Conservation (phyloP, 345 rosid species). For the Xanthoceras sorbifolium region DNA sequence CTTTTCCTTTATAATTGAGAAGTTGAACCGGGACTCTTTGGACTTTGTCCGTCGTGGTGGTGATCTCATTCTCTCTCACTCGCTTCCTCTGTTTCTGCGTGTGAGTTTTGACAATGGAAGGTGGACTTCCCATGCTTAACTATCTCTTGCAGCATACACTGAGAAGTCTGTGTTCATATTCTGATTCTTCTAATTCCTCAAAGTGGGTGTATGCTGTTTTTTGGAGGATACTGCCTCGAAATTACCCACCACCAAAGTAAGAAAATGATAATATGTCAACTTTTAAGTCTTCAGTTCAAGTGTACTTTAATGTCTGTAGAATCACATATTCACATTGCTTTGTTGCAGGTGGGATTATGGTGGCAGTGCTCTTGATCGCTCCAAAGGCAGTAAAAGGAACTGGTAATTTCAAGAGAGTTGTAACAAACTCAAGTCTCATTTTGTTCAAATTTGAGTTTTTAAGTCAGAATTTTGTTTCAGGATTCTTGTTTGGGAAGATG, state of each 20-base stretch:
- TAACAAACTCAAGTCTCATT: background rate
- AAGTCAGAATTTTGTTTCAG: constrained; percentile 30
- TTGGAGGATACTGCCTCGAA: constrained; percentile 80
- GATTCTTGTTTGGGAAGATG: constrained; percentile 89
- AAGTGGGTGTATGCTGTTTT: constrained; percentile 82
- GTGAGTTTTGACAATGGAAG: constrained; percentile 46
- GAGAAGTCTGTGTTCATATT: constrained; percentile 47
- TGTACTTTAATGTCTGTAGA: background rate
- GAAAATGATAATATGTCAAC: constrained; percentile 7
- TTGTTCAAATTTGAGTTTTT: background rate
- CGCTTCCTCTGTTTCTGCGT: constrained; percentile 12
- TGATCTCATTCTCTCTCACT: constrained; percentile 7
- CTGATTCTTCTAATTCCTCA: constrained; percentile 53
- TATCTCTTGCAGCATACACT: constrained; percentile 66
- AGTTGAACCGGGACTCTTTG: constrained; percentile 18
- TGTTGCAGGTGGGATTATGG: constrained; percentile 76
- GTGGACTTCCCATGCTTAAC: constrained; percentile 64
- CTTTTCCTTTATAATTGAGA: constrained; percentile 20
- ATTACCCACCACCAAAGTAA: constrained; percentile 81
- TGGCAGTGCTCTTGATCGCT: constrained; percentile 59
- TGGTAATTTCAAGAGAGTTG: constrained; percentile 44
- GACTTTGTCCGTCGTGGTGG: constrained; percentile 8
- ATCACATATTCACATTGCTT: constrained; percentile 16
- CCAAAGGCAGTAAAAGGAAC: constrained; percentile 74
- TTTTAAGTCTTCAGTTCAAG: background rate